Evolutionary conservation across 495 filamentous ascomycete species (phyloP), one percentile per base, ranked within the genome.

Genomic region (Aspergillus cristatus): DNA sequence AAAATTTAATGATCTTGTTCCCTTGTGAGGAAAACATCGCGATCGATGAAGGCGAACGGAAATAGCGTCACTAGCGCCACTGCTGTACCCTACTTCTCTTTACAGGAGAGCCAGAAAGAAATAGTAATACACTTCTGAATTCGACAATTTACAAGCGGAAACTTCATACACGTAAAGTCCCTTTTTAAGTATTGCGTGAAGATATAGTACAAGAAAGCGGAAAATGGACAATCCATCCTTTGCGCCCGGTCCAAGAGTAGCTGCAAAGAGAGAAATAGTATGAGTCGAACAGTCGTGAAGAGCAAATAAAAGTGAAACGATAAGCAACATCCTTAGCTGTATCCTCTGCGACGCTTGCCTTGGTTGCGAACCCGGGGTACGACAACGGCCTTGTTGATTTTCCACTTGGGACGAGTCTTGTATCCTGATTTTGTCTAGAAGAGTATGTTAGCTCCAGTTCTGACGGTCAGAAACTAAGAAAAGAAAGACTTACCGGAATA

Each of bases 361-460:
- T 86, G 81, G 64, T 87, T 88, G 45, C 85, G 76, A 37, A 71
- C 70, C 41, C 86, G 74, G 28, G 81, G 70, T 16, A 75, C 75
- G 32, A 93, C 82, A 35, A 93, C 82, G 54, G 77, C 85, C 55
- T 80, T 85, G 67, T 90, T 89, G 58, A 82, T 53, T 44, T 88
- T 91, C 62, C 71, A 68, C 51, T 74, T 74, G 43, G 75, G 78
- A 42, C 91, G 78, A 37, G 91, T 98, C 72, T 97, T 98, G 75
- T 84, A 97, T 28, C 91, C 91, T 48, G 82, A 82, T 76, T 98
- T 98, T 56, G 91, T 77, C 89, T 88, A 14, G 18, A 40, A 14
- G 18, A 38, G 37, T 36, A 18, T 38, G 34, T 62, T 44, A 62
- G 50, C 31, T 11, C 20, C n/a, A n/a, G 22, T 42, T 25, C 32